phyloP scores from a whole-genome alignment of 108 stramenopile species.

The Skeletonema tropicum region DNA sequence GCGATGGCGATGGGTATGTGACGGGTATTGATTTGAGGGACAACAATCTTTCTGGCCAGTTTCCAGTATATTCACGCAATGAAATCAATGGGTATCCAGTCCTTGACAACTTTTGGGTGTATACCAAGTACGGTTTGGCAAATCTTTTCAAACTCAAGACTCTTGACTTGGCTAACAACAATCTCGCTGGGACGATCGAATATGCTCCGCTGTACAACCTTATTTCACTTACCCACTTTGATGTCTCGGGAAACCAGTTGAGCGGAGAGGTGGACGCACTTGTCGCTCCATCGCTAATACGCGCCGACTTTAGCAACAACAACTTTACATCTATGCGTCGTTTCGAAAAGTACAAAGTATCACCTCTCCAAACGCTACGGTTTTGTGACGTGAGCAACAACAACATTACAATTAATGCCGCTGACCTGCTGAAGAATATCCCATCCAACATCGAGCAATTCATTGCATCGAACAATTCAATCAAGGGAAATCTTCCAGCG shows the following conservation, averaged over 20 bases:
- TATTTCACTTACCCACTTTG: constrained; percentile 38
- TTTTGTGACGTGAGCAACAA: constrained; percentile 52
- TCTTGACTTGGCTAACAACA: constrained; percentile 30
- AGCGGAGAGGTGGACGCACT: constrained; percentile 50
- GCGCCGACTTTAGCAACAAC: constrained; percentile 55
- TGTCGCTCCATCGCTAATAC: constrained; percentile 54
- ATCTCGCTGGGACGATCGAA: constrained; percentile 4
- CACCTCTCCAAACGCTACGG: constrained; percentile 15
- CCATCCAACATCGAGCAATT: constrained; percentile 23
- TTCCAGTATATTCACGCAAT: no score
- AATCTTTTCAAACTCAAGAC: constrained; percentile 10
- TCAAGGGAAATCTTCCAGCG: constrained; percentile 7
- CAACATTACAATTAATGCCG: constrained; percentile 35
- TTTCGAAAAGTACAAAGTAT: constrained; percentile 55
- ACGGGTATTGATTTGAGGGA: neutral
- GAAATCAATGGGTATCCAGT: no score
- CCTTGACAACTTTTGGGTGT: no score
- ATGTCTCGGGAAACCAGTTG: constrained; percentile 23
- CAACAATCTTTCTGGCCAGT: neutral
- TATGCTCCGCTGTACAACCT: constrained; percentile 52
- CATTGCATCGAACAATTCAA: constrained; percentile 11
- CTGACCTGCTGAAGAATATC: constrained; percentile 16
- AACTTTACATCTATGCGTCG: constrained; percentile 44
- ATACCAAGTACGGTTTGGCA: no score
- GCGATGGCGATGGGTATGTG: neutral